Evolutionary conservation across 2,329 filamentous ascomycete species (phyloP).

Genomic region (Penicillium brevicompactum): DNA sequence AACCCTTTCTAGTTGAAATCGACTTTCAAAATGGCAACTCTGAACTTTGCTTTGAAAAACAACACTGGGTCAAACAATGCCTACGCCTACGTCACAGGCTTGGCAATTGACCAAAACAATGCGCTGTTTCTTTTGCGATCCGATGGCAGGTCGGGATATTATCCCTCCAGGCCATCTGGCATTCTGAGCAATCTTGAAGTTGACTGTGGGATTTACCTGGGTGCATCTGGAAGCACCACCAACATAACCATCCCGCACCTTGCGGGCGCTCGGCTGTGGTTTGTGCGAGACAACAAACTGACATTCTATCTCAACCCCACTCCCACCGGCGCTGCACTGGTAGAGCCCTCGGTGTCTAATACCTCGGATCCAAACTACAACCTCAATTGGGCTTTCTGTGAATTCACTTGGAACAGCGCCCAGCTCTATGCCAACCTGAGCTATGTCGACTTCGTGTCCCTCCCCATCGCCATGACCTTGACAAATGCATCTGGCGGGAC

Average conservation of each 20-base stretch:
- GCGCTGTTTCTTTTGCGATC: constrained; percentile 64
- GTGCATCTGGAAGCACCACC: constrained; percentile 60
- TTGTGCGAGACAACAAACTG: constrained; percentile 62
- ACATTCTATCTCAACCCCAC: constrained; percentile 72
- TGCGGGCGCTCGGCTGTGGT: constrained; percentile 73
- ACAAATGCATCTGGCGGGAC: constrained; percentile 45
- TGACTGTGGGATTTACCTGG: constrained; percentile 66
- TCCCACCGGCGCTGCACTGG: constrained; percentile 58
- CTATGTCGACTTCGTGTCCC: constrained; percentile 73
- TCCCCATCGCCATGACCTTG: constrained; percentile 63
- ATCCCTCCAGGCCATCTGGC: constrained; percentile 60
- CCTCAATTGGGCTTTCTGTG: constrained; percentile 67
- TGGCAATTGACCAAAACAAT: constrained; percentile 61
- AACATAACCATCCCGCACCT: constrained; percentile 69
- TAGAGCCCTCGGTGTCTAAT: constrained; percentile 75
- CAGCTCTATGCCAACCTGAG: constrained; percentile 70
- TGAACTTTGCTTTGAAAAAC: constrained; percentile 67
- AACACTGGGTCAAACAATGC: constrained; percentile 62
- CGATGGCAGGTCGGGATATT: constrained; percentile 68
- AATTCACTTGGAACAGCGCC: constrained; percentile 65
- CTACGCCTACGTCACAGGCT: constrained; percentile 73
- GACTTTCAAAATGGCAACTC: constrained; percentile 38
- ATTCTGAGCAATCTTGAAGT: constrained; percentile 53
- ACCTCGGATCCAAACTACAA: constrained; percentile 63
- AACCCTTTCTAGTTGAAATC: too few species aligned